Conservation (phyloP, 208 protist genomes). For the Herpetomonas tarakana region DNA sequence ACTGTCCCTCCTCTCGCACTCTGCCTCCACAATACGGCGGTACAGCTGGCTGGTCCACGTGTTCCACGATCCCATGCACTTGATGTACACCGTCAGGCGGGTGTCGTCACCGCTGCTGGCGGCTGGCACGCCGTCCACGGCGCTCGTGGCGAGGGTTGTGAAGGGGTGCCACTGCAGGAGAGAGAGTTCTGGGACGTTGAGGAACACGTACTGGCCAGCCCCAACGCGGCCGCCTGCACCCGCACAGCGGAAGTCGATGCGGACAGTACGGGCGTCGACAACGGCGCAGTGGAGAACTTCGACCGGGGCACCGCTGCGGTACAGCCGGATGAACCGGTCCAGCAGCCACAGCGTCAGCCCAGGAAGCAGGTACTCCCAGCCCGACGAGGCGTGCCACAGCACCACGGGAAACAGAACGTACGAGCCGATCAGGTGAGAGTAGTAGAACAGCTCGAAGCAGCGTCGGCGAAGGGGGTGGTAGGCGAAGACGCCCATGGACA, state of each 20-base stretch:
- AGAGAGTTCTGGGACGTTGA: conserved; percentile 54
- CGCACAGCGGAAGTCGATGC: conserved; percentile 19
- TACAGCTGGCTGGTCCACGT: conserved; percentile 41
- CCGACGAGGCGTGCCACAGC: conserved; percentile 46
- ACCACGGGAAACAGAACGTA: conserved; percentile 47
- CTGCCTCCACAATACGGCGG: too few relatives aligned
- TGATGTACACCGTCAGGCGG: conserved; percentile 37
- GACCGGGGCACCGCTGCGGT: conserved; percentile 25
- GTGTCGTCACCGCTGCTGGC: conserved; percentile 6
- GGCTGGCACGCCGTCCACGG: too few relatives aligned
- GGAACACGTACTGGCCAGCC: conserved; percentile 43
- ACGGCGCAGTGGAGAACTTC: conserved; percentile 13
- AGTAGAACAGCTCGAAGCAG: conserved; percentile 73
- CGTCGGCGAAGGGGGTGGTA: conserved; percentile 37
- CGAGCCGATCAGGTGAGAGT: conserved; percentile 42
- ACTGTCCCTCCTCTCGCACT: too few relatives aligned
- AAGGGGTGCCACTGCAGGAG: conserved; percentile 71
- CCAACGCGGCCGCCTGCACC: conserved; percentile 9
- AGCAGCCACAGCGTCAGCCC: conserved; percentile 47
- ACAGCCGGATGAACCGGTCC: conserved; percentile 45
- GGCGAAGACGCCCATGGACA: conserved; percentile 46
- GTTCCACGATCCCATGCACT: conserved; percentile 45
- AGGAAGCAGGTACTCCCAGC: conserved; percentile 61
- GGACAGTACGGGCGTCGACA: conserved; percentile 19
- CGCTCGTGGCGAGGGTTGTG: conserved; percentile 30